phyloP scores from a whole-genome alignment of 2,329 filamentous ascomycete genomes.

The Camillea tinctor region DNA sequence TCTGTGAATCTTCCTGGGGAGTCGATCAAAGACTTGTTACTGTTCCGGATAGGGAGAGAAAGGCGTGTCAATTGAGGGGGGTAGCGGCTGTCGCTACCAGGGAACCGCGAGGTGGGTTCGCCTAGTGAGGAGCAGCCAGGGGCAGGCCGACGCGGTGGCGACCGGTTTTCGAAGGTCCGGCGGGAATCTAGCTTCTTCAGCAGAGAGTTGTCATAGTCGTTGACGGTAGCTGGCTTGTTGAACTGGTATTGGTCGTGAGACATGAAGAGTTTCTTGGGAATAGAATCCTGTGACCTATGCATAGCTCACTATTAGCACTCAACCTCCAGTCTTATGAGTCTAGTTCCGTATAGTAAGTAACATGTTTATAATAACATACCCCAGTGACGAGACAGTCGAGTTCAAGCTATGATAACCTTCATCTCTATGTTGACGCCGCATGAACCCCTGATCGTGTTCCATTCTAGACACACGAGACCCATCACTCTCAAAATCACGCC shows the following conservation, averaged over 20 bases:
- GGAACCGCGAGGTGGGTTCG: constrained; percentile 38
- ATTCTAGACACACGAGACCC: constrained; percentile 20
- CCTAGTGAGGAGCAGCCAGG: constrained; percentile 42
- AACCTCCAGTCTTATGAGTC: too few species aligned
- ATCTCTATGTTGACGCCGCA: constrained; percentile 26
- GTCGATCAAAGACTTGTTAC: constrained; percentile 42
- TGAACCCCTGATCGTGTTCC: constrained; percentile 16
- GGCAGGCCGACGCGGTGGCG: constrained; percentile 43
- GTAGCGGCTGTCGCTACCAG: constrained; percentile 37
- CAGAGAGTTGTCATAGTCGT: constrained; percentile 48
- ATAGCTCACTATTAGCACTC: background rate
- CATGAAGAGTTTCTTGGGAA: constrained; percentile 45
- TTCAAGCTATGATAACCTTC: constrained; percentile 35
- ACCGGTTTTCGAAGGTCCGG: constrained; percentile 43
- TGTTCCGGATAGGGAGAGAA: constrained; percentile 46
- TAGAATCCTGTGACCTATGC: constrained; percentile 42
- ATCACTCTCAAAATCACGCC: constrained; percentile 26
- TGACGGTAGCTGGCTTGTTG: constrained; percentile 37
- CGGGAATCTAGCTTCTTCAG: constrained; percentile 56
- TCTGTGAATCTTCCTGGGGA: constrained; percentile 45
- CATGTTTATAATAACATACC: constrained; percentile 22
- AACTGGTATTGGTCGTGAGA: constrained; percentile 51
- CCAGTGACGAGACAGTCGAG: constrained; percentile 29
- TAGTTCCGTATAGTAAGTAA: too few species aligned
- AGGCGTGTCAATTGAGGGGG: constrained; percentile 38